These are phyloP conservation scores for Populus pruinosa DNA, from an alignment of 345 rosid genomes.

Conservation along the genomic window DNA sequence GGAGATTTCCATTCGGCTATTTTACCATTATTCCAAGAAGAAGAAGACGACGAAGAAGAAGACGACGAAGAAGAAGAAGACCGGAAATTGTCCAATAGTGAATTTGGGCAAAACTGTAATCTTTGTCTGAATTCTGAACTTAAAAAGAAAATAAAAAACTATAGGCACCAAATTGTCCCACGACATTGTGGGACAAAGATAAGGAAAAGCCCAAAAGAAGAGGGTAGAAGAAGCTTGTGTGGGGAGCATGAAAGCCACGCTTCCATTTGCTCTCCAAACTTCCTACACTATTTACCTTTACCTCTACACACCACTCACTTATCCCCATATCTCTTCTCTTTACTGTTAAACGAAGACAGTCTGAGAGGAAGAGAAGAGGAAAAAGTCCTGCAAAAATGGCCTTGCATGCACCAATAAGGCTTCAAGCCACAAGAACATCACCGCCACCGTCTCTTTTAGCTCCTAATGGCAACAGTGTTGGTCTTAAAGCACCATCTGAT, in stretches of 20 bases:
- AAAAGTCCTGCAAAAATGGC: constrained; percentile 29
- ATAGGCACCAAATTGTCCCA: background rate
- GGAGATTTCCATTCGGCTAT: no score
- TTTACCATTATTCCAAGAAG: no score
- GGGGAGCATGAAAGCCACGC: constrained; percentile 44
- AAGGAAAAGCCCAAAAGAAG: background rate
- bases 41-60: no score
- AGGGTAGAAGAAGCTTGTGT: constrained; percentile 7
- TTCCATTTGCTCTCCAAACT: constrained; percentile 20
- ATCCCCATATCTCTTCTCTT: constrained; percentile 23
- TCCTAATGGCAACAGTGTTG: constrained; percentile 30
- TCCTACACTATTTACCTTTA: background rate
- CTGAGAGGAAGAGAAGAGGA: background rate
- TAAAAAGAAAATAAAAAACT: background rate
- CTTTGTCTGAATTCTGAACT: background rate
- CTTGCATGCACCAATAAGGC: constrained; percentile 29
- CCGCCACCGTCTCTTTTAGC: constrained; percentile 31
- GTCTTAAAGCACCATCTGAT: constrained; percentile 33
- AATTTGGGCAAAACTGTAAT: no score
- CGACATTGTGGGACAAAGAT: background rate
- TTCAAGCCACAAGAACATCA: constrained; percentile 13
- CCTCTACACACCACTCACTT: constrained; percentile 18
- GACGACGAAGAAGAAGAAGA: no score
- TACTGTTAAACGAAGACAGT: background rate
- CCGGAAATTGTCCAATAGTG: no score